Evolutionary conservation across 768 basidiomycete species (phyloP), one percentile per base, ranked within the genome.

Genomic region (Mycena crocata): DNA sequence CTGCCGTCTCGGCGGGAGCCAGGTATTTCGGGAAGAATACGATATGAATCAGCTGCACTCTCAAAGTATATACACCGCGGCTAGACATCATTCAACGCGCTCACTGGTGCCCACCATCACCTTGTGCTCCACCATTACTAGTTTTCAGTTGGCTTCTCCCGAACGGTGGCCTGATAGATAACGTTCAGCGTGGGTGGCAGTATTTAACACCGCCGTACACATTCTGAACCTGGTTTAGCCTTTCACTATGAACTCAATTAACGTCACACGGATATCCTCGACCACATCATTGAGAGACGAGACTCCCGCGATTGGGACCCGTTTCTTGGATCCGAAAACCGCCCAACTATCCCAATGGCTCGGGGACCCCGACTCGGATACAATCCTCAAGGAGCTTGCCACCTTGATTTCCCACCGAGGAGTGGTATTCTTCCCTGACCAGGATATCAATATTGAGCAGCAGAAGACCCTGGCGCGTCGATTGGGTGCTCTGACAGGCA

Each of bases 371-470:
- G 82, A 87, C 69, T 73, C 83, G 1, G 86, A 88, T 66, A 82
- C 81, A 52, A 74, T 87, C 34, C 76, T 89, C 64, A 79, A 78
- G 24, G 88, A 89, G 67, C 83, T 90, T 14, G 87, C 87, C 1
- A 79, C 79, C 4, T 78, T 88, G 51, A 79, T 84, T 49, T 83
- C 81, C 31, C 85, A 83, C 46, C 86, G 89, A 30, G 88, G 88
- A 7, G 89, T 90, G 37, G 87, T 89, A 7, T 90, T 90, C 78
- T 87, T 90, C 81, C 82, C 82, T 13, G 77, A 82, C 21, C 88
- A 89, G 73, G 80, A 84, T 67, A 73, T 90, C 55, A 80, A 73
- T 0, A 74, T 85, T 32, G 79, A 81, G 23, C 82, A 89, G 69
- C 87, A 89, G 76, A 84, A 82, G 63, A 67, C 75, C 52, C 84